Base-by-base conservation (phyloP, 148 eudicot genomes). In the Arctostaphylos glauca region DNA sequence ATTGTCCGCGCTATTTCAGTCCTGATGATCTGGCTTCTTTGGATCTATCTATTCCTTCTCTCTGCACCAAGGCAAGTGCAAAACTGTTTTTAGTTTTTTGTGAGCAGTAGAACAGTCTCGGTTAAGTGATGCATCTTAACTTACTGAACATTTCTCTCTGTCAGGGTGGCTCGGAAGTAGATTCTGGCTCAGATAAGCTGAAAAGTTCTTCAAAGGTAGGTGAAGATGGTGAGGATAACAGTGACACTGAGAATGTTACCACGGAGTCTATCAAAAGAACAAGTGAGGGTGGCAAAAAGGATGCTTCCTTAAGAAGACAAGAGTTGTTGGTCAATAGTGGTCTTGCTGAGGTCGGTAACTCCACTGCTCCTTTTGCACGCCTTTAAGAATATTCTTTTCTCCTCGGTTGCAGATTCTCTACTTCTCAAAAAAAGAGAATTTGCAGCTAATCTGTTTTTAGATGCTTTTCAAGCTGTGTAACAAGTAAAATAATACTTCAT, bases 301-400 rank as follows among this genome's bases (percentile, higher is more conserved):
- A 96, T 89, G 89, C 97, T 70, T 62, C 90, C 44, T 44, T 89
- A 77, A 86, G 98, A 74, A 93, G 99, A 88, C 91, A 89, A 83
- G 98, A 96, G 87, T 86, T 96, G 88, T 87, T 96, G 74, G 84
- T 96, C 52, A 80, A 92, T 80, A 96, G 97, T 85, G 99, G 99
- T 82, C 94, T 96, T 87, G 98, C 99, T 75, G 98, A 96, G 99
- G 99, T 96, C 81, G 83, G 91, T 89, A 81, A 19, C 74, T 53
- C 82, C 48, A 9, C 25, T 75, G 23, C 67, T 56, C 77, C 50
- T 58, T n/a, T 50, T 84, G 52, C 49, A 48, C 58, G 68, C 49
- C 66, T 66, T 68, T 54, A 18, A 9, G 41, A 41, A 18, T 43
- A 19, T 49, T 81, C 7, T 10, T 13, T 7, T 21, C 41, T 46